Evolutionary conservation across 257 asterid genomes (phyloP).

Genomic region (Mentha longifolia): DNA sequence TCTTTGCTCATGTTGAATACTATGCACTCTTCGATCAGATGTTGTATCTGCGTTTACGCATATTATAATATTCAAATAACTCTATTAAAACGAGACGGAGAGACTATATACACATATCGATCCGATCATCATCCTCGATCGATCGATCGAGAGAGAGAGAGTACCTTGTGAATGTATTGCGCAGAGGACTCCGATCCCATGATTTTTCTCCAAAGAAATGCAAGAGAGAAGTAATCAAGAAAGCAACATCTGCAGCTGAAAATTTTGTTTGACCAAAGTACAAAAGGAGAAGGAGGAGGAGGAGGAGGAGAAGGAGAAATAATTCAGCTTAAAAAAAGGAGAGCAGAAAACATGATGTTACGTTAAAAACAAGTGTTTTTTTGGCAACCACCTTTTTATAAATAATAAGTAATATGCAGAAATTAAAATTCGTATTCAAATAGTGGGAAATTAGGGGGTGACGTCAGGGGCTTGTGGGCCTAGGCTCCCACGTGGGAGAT

Average conservation of each 20-base stretch:
- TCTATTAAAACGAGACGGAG: neutral
- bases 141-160: neutral
- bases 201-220: neutral
- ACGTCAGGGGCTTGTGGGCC: constrained; percentile 39
- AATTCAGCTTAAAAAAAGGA: neutral
- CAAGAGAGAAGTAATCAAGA: neutral
- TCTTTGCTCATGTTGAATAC: constrained; percentile 81
- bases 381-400: neutral
- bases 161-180: constrained; percentile 76
- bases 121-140: no score
- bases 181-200: constrained; percentile 79
- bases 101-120: neutral
- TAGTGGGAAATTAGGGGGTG: constrained; percentile 7
- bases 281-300: no score
- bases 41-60: constrained; percentile 43
- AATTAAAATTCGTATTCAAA: neutral
- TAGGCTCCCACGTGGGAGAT: constrained; percentile 72
- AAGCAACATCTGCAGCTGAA: neutral
- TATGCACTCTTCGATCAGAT: constrained; percentile 80
- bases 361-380: neutral
- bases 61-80: no score
- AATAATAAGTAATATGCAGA: no score
- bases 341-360: neutral
- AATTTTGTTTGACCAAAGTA: neutral
- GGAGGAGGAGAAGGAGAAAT: neutral